A percentile compares a stretch with the other conserved stretches of the same genome.
phyloP scores from a whole-genome alignment of 257 asterid species.

The Apocynum venetum region DNA sequence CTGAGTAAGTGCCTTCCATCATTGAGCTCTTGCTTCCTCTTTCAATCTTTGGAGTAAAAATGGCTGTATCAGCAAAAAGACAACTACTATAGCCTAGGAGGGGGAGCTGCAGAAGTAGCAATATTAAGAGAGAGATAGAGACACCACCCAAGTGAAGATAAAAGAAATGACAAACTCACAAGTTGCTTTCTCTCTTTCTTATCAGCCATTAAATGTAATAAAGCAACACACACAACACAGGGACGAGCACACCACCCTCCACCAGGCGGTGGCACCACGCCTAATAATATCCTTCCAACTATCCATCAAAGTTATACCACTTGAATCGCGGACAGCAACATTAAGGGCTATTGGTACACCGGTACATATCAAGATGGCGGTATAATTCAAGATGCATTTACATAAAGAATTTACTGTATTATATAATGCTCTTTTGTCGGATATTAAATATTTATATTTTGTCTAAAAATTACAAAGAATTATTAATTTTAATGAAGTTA shows the following conservation, averaged over 20 bases:
- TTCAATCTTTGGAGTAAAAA: neutral
- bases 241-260: neutral
- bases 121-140: neutral
- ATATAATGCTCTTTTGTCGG: too few relatives aligned
- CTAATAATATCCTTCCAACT: slow-evolving; percentile 28
- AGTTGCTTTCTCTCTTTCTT: slow-evolving; percentile 37
- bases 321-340: neutral
- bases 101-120: neutral
- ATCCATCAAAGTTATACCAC: slow-evolving; percentile 9
- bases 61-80: too few relatives aligned
- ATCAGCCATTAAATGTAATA: slow-evolving; percentile 35
- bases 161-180: slow-evolving; percentile 37
- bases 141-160: slow-evolving; percentile 9
- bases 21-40: neutral
- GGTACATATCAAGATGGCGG: too few relatives aligned
- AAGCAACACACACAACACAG: slow-evolving; percentile 20
- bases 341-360: too few relatives aligned
- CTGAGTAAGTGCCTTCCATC: slow-evolving; percentile 28
- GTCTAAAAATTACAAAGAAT: too few relatives aligned
- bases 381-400: too few relatives aligned
- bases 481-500: too few relatives aligned
- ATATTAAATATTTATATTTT: too few relatives aligned
- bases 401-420: too few relatives aligned
- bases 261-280: slow-evolving; percentile 24
- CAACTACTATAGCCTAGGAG: too few relatives aligned